Base-by-base conservation (phyloP, 1,139 yeast species). In the Yamadazyma spencermartinsiae region DNA sequence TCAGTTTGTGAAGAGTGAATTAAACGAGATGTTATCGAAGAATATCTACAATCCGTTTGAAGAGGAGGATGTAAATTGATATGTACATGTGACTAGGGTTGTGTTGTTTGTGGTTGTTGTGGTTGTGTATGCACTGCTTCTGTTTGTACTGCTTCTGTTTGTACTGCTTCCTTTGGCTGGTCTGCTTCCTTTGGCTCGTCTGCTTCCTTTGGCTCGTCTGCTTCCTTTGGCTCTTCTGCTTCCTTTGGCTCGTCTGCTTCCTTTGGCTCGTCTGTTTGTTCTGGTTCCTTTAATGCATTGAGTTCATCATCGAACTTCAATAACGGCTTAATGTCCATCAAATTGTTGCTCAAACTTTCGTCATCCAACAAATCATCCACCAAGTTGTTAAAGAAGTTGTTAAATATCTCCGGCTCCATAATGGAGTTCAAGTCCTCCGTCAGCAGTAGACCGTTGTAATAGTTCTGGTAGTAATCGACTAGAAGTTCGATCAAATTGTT, bases 31-130 rank as follows among this genome's bases (percentile, higher is more conserved):
- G 46, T 66, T 90, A 25, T 82, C 95, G 3, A 82, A 86, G 59
- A 92, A 90, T 55, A 82, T 90, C 2, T 90, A 85, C 60, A 84
- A 86, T 54, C 94, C 96, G 1, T 70, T 82, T 43, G 95, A 87
- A 28, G 95, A 81, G 26, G 90, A 80, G 41, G 79, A 66, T 31
- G 31, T 26, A 8, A 19, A 16, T 28, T 28, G n/a, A 13, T 26
- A 11, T 13, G 7, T 26, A 13, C 4, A 26, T 26, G 29, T n/a
- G 12, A 26, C 17, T 26, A 14, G 17, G 8, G 19, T 7, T 28
- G 9, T 28, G 20, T n/a, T n/a, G n/a, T n/a, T n/a, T n/a, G n/a
- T n/a, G n/a, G n/a, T n/a, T n/a, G n/a, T n/a, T n/a, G n/a, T n/a
- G n/a, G n/a, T n/a, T n/a, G n/a, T n/a, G n/a, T n/a, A n/a, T n/a